Evolutionary conservation across 257 asterid genomes (phyloP).

Genomic region (Apocynum venetum): DNA sequence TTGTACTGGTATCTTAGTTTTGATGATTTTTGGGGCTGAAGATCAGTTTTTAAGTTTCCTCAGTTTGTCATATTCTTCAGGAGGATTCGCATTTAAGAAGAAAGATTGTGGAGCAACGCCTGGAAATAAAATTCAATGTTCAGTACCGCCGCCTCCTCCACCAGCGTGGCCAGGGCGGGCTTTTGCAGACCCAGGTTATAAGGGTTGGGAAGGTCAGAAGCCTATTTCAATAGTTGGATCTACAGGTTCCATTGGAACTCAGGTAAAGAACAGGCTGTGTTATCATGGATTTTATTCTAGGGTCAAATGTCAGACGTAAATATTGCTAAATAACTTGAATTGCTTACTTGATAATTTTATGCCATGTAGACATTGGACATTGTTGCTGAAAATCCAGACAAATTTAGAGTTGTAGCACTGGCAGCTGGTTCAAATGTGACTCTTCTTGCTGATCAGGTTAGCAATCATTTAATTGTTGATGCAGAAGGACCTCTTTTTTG

Average conservation of each 20-base stretch:
- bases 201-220: slow-evolving; percentile 90
- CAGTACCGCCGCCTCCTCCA: slow-evolving; percentile 69
- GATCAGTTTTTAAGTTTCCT: background rate
- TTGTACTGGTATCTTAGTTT: background rate
- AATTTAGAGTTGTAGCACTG: slow-evolving; percentile 84
- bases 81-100: slow-evolving; percentile 59
- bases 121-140: slow-evolving; percentile 62
- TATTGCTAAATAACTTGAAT: background rate
- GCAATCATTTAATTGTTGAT: slow-evolving; percentile 9
- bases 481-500: background rate
- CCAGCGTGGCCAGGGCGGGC: slow-evolving; percentile 99
- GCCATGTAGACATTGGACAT: slow-evolving; percentile 78
- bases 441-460: slow-evolving; percentile 98
- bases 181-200: slow-evolving; percentile 53
- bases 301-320: background rate
- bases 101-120: slow-evolving; percentile 44
- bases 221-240: slow-evolving; percentile 95
- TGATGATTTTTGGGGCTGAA: slow-evolving; percentile 17
- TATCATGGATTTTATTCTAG: background rate
- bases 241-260: slow-evolving; percentile 98
- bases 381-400: slow-evolving; percentile 93
- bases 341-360: slow-evolving; percentile 16
- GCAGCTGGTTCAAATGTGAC: slow-evolving; percentile 98
- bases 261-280: slow-evolving; percentile 42
- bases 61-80: slow-evolving; percentile 33